A percentile compares a stretch with the other conserved stretches of the same genome.
These are phyloP conservation scores for Echites panduratus DNA, from an alignment of 257 asterid species.

Conservation along the genomic window DNA sequence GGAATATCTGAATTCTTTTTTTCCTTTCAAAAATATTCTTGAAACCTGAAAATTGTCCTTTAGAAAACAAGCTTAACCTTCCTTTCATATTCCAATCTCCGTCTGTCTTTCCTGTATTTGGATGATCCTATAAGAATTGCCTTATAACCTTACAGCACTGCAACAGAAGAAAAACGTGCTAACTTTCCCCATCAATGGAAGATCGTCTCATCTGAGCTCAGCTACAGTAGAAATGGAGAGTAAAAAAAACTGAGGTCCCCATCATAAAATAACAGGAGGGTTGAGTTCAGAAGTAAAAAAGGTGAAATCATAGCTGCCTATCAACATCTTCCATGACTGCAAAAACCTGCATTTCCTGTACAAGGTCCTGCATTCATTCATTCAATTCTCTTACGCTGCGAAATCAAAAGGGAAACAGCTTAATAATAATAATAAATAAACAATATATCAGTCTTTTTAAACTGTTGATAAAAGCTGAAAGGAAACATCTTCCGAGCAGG, in stretches of 20 bases:
- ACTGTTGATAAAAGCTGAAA: background rate
- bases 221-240: background rate
- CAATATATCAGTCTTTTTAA: background rate
- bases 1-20: too few species aligned
- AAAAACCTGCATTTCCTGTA: background rate
- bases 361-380: too few species aligned
- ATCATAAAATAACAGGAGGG: background rate
- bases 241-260: background rate
- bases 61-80: too few species aligned
- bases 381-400: background rate
- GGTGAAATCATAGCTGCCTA: background rate
- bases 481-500: background rate
- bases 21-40: too few species aligned
- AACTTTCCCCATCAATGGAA: background rate
- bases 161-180: background rate
- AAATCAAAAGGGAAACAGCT: background rate
- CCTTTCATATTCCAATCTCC: too few species aligned
- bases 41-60: too few species aligned
- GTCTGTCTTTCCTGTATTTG: too few species aligned
- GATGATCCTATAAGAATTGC: background rate
- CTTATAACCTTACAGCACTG: background rate
- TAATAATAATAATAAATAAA: too few species aligned
- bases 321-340: background rate
- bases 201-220: background rate
- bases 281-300: background rate